Evolutionary conservation across 139 green algal genomes (phyloP), one percentile per base, ranked within the genome.

Genomic region (Micractinium conductrix): DNA sequence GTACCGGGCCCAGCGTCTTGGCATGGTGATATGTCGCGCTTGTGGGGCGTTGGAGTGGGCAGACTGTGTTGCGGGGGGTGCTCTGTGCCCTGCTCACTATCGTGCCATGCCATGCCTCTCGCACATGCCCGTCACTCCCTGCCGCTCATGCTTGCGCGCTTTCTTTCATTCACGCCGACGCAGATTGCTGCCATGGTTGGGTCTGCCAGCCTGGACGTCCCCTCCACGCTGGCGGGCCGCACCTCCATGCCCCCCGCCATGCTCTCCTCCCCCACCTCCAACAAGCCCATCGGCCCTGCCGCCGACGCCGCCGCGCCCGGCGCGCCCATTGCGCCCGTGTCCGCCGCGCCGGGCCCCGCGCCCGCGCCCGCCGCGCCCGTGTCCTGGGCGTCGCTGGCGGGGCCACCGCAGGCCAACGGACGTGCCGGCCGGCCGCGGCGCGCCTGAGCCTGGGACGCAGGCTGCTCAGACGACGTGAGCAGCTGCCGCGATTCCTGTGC

Each of bases 161-260:
- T 35, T 10, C 37, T 38, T 43, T 35, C 53, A n/a, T 26, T 35
- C 63, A 14, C 30, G 24, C 53, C 24, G 3, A 3, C 42, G 79
- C 79, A 84, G 79, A 88, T 88, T 60, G 84, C 84, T 26, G 84
- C 62, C 33, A 78, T 88, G 84, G 30, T 88, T 0, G 40, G 19
- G 3, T 9, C 43, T 30, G 26, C 43, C 74, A 78, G 63, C 1
- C 21, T 84, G 33, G 60, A 76, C 1, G 60, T 88, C 6, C 75
- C 84, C 38, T 83, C 75, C 48, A 65, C 76, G 1, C 44, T 84
- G n/a, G 42, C 67, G 0, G 45, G 62, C 45, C 45, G 44, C 62
- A 69, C 68, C 63, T 69, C 62, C 44, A 69, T 78, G 63, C 79
- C 78, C 22, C 78, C 78, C 17, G 60, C 78, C 42, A 81, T 81